These are phyloP conservation scores for Podaxis sp. DNA, from an alignment of 768 basidiomycete species.

Conservation along the genomic window DNA sequence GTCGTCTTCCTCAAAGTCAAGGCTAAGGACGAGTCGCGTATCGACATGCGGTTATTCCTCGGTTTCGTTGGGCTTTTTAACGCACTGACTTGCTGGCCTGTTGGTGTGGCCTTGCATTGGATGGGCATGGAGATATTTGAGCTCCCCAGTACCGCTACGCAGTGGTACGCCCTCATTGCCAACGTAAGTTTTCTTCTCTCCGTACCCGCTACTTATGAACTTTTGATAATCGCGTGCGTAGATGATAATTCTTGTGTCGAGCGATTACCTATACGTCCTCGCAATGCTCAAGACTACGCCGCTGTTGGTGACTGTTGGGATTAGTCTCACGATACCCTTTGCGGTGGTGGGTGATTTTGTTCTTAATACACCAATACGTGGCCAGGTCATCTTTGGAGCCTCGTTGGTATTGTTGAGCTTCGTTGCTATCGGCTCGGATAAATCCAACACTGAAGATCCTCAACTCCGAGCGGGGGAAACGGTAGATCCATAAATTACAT, in stretches of 20 bases:
- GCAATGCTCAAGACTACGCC: conserved; percentile 98
- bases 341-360: conserved; percentile 77
- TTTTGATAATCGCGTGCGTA: conserved; percentile 26
- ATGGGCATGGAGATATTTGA: conserved; percentile 70
- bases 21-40: conserved; percentile 74
- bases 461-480: background rate
- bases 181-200: conserved; percentile 30
- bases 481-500: background rate
- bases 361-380: conserved; percentile 28
- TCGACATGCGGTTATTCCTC: conserved; percentile 94
- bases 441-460: background rate
- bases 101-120: conserved; percentile 74
- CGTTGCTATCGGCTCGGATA: conserved; percentile 33
- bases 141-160: conserved; percentile 51
- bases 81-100: conserved; percentile 70
- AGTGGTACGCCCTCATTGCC: conserved; percentile 33
- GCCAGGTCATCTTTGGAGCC: conserved; percentile 71
- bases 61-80: conserved; percentile 92
- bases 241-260: conserved; percentile 81
- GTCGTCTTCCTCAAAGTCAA: conserved; percentile 86
- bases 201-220: background rate
- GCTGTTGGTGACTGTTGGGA: conserved; percentile 89
- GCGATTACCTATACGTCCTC: conserved; percentile 82
- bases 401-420: conserved; percentile 75
- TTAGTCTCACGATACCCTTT: conserved; percentile 91